phyloP scores from a whole-genome alignment of 441 rosid species.

The Erodium trifolium region DNA sequence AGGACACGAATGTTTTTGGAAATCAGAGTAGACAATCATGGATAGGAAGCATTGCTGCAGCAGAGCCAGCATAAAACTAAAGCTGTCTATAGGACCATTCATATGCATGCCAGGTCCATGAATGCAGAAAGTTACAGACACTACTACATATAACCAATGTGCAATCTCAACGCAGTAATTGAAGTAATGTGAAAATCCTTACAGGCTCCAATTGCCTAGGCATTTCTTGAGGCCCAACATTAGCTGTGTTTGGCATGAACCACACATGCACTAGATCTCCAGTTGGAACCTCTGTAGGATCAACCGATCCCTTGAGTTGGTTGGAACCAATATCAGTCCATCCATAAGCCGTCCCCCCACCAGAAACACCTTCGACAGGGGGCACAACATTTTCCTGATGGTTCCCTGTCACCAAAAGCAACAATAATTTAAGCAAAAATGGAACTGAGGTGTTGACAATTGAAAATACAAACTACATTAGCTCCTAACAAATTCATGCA shows the following conservation, averaged over 20 bases:
- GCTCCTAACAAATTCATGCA: conserved; percentile 5
- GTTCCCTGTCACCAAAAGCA: conserved; percentile 28
- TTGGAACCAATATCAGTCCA: conserved; percentile 54
- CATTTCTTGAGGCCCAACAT: conserved; percentile 72
- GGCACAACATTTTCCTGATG: conserved; percentile 48
- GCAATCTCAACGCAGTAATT: background rate
- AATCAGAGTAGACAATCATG: too few relatives aligned
- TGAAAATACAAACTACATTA: background rate
- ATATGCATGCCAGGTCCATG: background rate
- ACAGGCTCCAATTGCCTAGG: conserved; percentile 76
- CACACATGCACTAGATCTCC: conserved; percentile 68
- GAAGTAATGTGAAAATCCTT: conserved; percentile 20
- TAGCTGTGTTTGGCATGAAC: conserved; percentile 83
- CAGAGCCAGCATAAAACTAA: too few relatives aligned
- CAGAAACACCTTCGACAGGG: conserved; percentile 92
- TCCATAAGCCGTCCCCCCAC: conserved; percentile 96
- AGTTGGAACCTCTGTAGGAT: conserved; percentile 59
- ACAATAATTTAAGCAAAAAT: background rate
- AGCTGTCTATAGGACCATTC: too few relatives aligned
- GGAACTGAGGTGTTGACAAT: background rate
- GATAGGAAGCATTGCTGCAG: too few relatives aligned
- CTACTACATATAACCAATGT: background rate
- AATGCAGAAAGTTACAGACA: conserved; percentile 2
- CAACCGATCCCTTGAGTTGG: conserved; percentile 40
- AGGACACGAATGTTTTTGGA: too few relatives aligned